Conservation (phyloP, 2,329 filamentous ascomycete species). For the Talaromyces sp. region DNA sequence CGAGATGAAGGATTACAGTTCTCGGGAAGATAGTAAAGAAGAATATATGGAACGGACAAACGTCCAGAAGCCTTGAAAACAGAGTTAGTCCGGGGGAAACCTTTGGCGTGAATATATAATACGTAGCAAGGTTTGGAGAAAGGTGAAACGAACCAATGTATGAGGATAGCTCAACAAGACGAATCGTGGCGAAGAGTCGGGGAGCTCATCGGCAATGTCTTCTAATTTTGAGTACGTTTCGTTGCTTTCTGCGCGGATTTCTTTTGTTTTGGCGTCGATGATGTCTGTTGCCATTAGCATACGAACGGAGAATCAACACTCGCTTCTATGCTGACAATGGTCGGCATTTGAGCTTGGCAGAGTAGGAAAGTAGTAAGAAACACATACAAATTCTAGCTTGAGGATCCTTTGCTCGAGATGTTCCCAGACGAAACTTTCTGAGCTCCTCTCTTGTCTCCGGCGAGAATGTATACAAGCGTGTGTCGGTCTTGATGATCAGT, state of each 20-base stretch:
- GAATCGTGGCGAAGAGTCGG: conserved; percentile 85
- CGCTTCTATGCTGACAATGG: too few species aligned
- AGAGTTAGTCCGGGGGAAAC: too few species aligned
- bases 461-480: conserved; percentile 87
- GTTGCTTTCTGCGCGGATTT: conserved; percentile 79
- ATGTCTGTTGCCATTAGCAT: conserved; percentile 55
- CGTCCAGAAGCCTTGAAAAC: conserved; percentile 66
- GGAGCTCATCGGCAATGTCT: conserved; percentile 80
- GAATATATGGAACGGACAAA: conserved; percentile 82
- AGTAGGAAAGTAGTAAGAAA: conserved; percentile 10
- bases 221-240: conserved; percentile 76
- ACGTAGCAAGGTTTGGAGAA: neutral
- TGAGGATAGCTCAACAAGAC: conserved; percentile 86
- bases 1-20: conserved; percentile 82
- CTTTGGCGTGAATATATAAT: too few species aligned
- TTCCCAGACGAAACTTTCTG: conserved; percentile 88
- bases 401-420: conserved; percentile 76
- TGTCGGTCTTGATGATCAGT: conserved; percentile 63
- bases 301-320: too few species aligned
- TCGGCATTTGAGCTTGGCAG: neutral
- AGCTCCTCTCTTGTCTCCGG: conserved; percentile 82
- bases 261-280: conserved; percentile 84
- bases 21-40: conserved; percentile 89
- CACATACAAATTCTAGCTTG: conserved; percentile 91
- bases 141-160: conserved; percentile 66